These are phyloP conservation scores for Trichophyton schoenleinii DNA, from an alignment of 2,329 filamentous ascomycete species.

Conservation along the genomic window DNA sequence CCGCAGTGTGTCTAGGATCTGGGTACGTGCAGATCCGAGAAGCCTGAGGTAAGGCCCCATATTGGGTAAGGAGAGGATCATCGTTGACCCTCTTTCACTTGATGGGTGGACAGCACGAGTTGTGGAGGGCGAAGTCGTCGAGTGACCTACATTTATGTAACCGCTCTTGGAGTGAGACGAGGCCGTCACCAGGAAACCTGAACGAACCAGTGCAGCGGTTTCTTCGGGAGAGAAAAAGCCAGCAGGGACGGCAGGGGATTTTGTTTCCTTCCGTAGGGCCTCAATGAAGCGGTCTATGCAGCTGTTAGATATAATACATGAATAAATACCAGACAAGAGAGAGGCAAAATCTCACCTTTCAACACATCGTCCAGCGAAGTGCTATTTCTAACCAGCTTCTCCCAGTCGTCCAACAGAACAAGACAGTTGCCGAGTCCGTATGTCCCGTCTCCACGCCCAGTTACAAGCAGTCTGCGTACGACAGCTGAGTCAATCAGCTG, in stretches of 20 bases:
- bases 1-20: constrained; percentile 41
- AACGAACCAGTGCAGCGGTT: constrained; percentile 36
- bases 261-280: constrained; percentile 36
- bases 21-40: constrained; percentile 41
- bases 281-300: constrained; percentile 38
- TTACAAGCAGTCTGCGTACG: constrained; percentile 44
- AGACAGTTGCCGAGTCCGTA: constrained; percentile 47
- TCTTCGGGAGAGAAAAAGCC: constrained; percentile 36
- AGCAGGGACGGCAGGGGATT: constrained; percentile 35
- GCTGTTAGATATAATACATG: neutral
- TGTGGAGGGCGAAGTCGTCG: constrained; percentile 15
- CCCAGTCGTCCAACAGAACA: constrained; percentile 43
- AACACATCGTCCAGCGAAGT: constrained; percentile 22
- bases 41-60: constrained; percentile 49
- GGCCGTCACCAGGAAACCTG: constrained; percentile 44
- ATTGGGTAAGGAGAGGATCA: constrained; percentile 46
- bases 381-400: constrained; percentile 29
- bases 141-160: constrained; percentile 32
- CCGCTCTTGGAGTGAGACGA: constrained; percentile 30
- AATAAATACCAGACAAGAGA: neutral
- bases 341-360: constrained; percentile 21
- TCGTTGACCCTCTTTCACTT: constrained; percentile 20
- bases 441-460: constrained; percentile 44
- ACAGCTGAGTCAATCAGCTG: constrained; percentile 39
- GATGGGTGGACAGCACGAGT: constrained; percentile 1